Percentiles rank a stretch among this genome's conserved stretches.
Conservation (phyloP, 108 stramenopile species). For the Schizochytrium sp. region DNA sequence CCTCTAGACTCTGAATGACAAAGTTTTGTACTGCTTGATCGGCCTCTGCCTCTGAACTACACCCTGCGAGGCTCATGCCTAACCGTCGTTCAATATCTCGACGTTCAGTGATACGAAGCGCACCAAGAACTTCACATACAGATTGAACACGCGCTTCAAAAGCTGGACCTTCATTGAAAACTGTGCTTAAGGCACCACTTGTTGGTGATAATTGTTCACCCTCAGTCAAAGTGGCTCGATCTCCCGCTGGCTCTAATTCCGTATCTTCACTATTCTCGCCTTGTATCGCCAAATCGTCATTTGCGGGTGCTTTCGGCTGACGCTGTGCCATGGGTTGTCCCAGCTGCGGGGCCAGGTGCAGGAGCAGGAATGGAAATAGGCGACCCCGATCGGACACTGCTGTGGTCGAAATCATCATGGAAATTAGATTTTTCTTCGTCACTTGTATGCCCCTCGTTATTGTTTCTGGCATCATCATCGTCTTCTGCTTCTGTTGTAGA, state of each 20-base stretch:
- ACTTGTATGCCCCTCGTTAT: neutral
- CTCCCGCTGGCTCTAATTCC: neutral
- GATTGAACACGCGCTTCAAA: neutral
- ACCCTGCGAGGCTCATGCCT: neutral
- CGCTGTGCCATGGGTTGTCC: neutral
- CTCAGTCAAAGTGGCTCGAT: neutral
- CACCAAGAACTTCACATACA: conserved; percentile 6
- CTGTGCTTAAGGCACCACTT: neutral
- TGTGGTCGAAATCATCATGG: neutral
- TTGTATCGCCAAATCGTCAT: too few relatives aligned
- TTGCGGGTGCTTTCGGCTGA: too few relatives aligned
- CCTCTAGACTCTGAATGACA: conserved; percentile 42
- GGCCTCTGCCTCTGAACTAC: conserved; percentile 11
- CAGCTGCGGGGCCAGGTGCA: neutral
- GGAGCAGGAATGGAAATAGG: neutral
- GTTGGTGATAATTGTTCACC: too few relatives aligned
- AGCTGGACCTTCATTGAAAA: neutral
- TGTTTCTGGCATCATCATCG: neutral
- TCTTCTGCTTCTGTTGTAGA: too few relatives aligned
- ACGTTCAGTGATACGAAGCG: neutral
- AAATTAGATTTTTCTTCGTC: neutral
- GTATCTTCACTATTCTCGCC: neutral
- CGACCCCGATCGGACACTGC: neutral
- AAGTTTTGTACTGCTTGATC: conserved; percentile 2
- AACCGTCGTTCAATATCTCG: conserved; percentile 18